Conservation (phyloP, 257 asterid species). For the Petrea volubilis region DNA sequence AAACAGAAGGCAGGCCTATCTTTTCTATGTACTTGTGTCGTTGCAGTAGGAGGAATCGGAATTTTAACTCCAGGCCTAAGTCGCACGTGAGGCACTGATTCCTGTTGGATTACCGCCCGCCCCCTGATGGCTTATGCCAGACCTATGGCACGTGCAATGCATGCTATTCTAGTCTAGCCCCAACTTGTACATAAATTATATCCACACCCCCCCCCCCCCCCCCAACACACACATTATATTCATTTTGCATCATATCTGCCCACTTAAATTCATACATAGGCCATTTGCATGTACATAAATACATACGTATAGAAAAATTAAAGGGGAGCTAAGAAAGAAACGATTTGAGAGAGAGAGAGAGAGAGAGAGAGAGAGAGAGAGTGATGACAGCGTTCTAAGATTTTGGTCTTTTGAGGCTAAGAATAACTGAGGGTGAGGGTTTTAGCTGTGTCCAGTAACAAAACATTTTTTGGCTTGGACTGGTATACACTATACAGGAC, state of each 20-base stretch:
- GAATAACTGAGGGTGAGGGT: neutral
- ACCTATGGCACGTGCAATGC: constrained; percentile 23
- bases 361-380: too few species aligned
- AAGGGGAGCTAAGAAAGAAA: neutral
- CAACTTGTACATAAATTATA: neutral
- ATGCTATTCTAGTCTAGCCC: neutral
- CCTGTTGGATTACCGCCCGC: neutral
- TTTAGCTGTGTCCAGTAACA: constrained; percentile 24
- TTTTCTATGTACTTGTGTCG: constrained; percentile 9
- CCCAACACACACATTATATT: too few species aligned
- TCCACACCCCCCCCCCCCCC: too few species aligned
- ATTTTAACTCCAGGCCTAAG: constrained; percentile 18
- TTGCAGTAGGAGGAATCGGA: neutral
- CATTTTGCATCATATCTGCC: neutral
- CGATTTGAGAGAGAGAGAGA: too few species aligned
- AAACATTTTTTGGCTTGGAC: constrained; percentile 23
- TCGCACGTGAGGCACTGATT: constrained; percentile 22
- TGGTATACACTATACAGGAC: constrained; percentile 27
- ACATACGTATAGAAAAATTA: neutral
- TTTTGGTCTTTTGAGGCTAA: constrained; percentile 30
- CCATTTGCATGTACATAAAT: neutral
- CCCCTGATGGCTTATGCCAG: neutral
- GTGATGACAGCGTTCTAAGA: constrained; percentile 28
- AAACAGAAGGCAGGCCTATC: constrained; percentile 1
- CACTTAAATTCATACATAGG: neutral